Evolutionary conservation across 2,329 filamentous ascomycete genomes (phyloP), one percentile per base, ranked within the genome.

Genomic region (Pseudovirgaria hyperparasitica): DNA sequence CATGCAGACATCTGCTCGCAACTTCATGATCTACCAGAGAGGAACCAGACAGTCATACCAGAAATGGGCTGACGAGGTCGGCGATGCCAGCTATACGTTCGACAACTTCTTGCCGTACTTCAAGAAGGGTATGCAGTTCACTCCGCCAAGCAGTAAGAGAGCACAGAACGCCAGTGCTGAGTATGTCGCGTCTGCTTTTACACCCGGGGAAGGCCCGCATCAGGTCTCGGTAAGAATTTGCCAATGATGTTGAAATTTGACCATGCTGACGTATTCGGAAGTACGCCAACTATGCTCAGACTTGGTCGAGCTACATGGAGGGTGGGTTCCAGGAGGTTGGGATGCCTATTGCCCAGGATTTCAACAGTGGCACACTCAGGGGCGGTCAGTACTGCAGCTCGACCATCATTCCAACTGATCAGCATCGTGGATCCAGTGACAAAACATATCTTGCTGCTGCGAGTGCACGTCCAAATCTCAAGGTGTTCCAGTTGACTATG

Each of bases 401-500:
- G 1, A 57, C 52, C 1, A 48, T 58, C 26, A 40, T 48, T 10
- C 38, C 37, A 4, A 34, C 25, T 11, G 22, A 41, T 29, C 33
- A 37, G 4, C 46, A 39, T 5, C 32, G 43, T 5, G 39, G 37
- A 21, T 36, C 38, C 6, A 45, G 42, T 1, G 36, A 41, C 22
- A 22, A 21, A 4, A 12, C 19, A 9, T 9, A n/a, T 20, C 21
- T 43, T 4, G 21, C 27, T 3, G 20, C 24, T 4, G 23, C 32
- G 30, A 14, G 18, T 25, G 18, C 21, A 21, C 9, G 21, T 29
- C 8, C 12, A 23, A 8, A 5, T 14, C 15, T 29, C 5, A 34
- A 29, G n/a, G 39, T 58, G 1, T 57, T 52, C 29, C 38, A 39
- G 10, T 34, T 34, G 6, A 49, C 52, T 6, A 33, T 48, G 16